A percentile compares a stretch with the other conserved stretches of the same genome.
These are phyloP conservation scores for Beauveria pseudobassiana DNA, from an alignment of 2,329 filamentous ascomycete species.

Conservation along the genomic window DNA sequence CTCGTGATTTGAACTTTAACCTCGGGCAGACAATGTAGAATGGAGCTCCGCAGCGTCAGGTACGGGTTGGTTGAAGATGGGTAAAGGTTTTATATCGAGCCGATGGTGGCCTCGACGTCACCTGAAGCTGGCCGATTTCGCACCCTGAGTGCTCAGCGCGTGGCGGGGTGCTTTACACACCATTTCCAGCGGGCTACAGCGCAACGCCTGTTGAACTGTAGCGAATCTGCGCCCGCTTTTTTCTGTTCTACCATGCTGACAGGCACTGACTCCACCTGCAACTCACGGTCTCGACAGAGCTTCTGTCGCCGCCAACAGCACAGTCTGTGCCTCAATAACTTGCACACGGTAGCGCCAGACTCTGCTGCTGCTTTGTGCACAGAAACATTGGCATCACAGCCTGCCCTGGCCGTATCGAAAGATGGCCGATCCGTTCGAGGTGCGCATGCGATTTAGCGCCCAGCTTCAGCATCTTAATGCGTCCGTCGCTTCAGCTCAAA, in stretches of 20 bases:
- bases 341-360: not conserved
- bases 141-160: not conserved
- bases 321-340: not conserved
- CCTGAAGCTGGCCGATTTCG: constrained; percentile 3
- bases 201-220: not conserved
- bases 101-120: constrained; percentile 6
- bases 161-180: not conserved
- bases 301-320: not conserved
- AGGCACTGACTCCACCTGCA: not conserved
- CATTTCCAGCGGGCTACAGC: not conserved
- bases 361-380: not conserved
- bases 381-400: not conserved
- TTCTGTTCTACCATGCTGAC: constrained; percentile 3
- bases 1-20: not conserved
- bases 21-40: constrained; percentile 12
- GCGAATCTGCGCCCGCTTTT: not conserved
- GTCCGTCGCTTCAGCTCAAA: constrained; percentile 79
- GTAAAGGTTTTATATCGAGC: not conserved
- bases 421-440: constrained; percentile 86
- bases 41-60: constrained; percentile 7
- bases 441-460: constrained; percentile 91
- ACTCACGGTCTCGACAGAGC: not conserved
- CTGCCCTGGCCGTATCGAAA: constrained; percentile 11
- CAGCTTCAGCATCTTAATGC: constrained; percentile 89
- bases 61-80: constrained; percentile 8